Percentiles rank a stretch among this genome's conserved stretches.
phyloP scores from a whole-genome alignment of 768 basidiomycete genomes.

The Tulasnella sp. region DNA sequence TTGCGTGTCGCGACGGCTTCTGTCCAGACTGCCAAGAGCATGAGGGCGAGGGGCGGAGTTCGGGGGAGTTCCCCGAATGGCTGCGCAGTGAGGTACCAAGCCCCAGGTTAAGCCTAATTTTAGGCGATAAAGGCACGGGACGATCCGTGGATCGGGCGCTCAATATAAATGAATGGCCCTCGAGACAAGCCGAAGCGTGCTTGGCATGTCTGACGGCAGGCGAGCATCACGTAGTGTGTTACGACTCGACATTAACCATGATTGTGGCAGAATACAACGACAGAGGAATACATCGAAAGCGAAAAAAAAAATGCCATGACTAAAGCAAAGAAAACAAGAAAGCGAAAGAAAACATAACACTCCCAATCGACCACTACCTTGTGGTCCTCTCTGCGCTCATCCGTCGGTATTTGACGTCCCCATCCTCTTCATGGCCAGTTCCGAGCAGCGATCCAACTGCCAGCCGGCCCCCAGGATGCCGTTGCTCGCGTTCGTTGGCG shows the following conservation, averaged over 20 bases:
- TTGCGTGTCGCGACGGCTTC: not conserved
- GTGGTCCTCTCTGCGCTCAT: constrained; percentile 23
- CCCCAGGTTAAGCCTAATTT: not conserved
- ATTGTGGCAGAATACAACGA: not conserved
- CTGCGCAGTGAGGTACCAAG: not conserved
- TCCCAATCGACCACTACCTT: not conserved
- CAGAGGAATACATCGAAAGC: not conserved
- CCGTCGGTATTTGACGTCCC: constrained; percentile 23
- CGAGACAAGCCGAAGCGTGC: not conserved
- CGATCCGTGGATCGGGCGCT: not conserved
- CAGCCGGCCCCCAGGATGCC: constrained; percentile 10
- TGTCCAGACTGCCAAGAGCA: not conserved
- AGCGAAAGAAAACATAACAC: not conserved
- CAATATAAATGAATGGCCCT: not conserved
- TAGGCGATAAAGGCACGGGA: not conserved
- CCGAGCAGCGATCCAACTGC: constrained; percentile 14
- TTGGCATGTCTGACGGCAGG: constrained; percentile 8
- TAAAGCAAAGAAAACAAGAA: not conserved
- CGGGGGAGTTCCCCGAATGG: not conserved
- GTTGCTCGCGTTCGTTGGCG: not conserved
- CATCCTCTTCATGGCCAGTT: constrained; percentile 6
- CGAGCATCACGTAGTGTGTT: not conserved
- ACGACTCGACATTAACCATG: not conserved
- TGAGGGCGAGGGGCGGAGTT: not conserved
- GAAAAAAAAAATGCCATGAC: not conserved